Percentiles rank a stretch among this genome's conserved stretches.
Conservation (phyloP, 2,329 filamentous ascomycete species). For the Decorospora gaudefroyi region DNA sequence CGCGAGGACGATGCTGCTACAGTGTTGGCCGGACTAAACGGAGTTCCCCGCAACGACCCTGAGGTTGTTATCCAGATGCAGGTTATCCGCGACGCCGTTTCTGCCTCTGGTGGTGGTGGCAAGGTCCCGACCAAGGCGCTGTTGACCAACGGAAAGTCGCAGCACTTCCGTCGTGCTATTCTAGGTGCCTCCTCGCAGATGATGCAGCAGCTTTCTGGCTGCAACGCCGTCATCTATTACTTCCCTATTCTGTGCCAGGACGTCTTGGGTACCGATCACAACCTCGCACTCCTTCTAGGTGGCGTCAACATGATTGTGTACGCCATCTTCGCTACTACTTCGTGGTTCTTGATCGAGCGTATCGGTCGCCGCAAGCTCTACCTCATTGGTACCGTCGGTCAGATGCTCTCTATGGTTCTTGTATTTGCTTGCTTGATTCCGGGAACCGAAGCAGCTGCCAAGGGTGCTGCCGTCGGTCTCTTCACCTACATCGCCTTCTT, state of each 20-base stretch:
- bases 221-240: conserved; percentile 54
- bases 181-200: conserved; percentile 64
- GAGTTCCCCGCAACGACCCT: conserved; percentile 55
- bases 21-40: conserved; percentile 56
- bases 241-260: conserved; percentile 51
- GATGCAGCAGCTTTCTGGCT: conserved; percentile 59
- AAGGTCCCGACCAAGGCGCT: conserved; percentile 49
- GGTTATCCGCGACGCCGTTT: conserved; percentile 62
- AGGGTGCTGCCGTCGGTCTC: conserved; percentile 62
- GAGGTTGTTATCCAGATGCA: conserved; percentile 64
- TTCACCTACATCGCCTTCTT: conserved; percentile 73
- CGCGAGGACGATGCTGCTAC: conserved; percentile 53
- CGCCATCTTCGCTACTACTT: conserved; percentile 60
- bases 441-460: conserved; percentile 44
- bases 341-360: conserved; percentile 68
- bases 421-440: conserved; percentile 51
- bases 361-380: conserved; percentile 57
- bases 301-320: conserved; percentile 62
- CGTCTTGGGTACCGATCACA: conserved; percentile 57
- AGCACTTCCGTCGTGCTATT: conserved; percentile 66
- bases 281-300: conserved; percentile 52
- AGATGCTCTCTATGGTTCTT: conserved; percentile 55
- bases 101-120: conserved; percentile 42
- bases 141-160: conserved; percentile 65
- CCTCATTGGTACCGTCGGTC: conserved; percentile 54